These are phyloP conservation scores for Phylloporus sp. DNA, from an alignment of 1,284 basidiomycete genomes.

Conservation along the genomic window DNA sequence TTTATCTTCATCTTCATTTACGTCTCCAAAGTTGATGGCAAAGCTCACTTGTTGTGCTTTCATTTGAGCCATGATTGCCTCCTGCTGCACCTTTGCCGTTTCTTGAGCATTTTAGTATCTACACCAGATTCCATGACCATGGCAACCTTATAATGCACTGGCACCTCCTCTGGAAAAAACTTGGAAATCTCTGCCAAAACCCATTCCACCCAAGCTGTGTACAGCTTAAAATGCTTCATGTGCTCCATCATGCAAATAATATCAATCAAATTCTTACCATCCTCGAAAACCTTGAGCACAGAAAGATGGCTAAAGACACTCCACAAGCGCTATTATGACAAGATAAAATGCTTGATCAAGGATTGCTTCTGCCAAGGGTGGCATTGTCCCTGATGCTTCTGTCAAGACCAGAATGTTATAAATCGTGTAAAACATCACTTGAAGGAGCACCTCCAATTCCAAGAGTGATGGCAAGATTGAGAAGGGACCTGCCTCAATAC, in stretches of 20 bases:
- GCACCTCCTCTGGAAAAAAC: slow-evolving; percentile 60
- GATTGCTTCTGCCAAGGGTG: slow-evolving; percentile 83
- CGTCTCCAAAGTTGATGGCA: slow-evolving; percentile 73
- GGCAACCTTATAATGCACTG: slow-evolving; percentile 49
- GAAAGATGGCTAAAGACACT: slow-evolving; percentile 71
- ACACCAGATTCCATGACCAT: slow-evolving; percentile 43
- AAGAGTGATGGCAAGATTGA: slow-evolving; percentile 59
- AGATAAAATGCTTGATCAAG: slow-evolving; percentile 90
- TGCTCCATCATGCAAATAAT: slow-evolving; percentile 78
- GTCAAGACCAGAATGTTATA: slow-evolving; percentile 70
- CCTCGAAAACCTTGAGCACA: slow-evolving; percentile 57
- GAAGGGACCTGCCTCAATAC: slow-evolving; percentile 72
- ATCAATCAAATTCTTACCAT: slow-evolving; percentile 67
- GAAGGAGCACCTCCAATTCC: slow-evolving; percentile 70
- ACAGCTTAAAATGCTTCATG: slow-evolving; percentile 72
- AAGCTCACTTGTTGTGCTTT: slow-evolving; percentile 90
- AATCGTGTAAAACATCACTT: slow-evolving; percentile 79
- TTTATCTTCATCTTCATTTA: slow-evolving; percentile 57
- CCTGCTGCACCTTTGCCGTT: slow-evolving; percentile 83
- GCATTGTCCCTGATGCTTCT: slow-evolving; percentile 57
- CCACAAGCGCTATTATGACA: slow-evolving; percentile 79
- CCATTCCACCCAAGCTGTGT: slow-evolving; percentile 75
- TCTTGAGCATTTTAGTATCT: slow-evolving; percentile 72
- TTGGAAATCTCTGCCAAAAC: slow-evolving; percentile 66
- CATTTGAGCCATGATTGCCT: slow-evolving; percentile 92